Percentiles rank a stretch among this genome's conserved stretches.
Conservation (phyloP, 2,329 filamentous ascomycete species). For the Onygenales sp. region DNA sequence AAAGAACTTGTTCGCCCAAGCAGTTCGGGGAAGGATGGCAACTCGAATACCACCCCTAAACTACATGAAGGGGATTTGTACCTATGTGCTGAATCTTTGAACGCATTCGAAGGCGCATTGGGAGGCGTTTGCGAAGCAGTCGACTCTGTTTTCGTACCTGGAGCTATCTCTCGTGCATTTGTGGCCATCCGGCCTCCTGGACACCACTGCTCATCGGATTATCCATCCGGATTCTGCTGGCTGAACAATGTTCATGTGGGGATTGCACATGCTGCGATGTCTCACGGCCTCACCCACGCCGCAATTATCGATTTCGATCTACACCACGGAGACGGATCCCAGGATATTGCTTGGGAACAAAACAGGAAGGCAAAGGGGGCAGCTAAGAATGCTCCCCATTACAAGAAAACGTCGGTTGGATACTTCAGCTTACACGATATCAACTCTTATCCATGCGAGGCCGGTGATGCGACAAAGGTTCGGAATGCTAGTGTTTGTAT, state of each 20-base stretch:
- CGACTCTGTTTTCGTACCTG: constrained; percentile 64
- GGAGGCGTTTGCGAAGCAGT: constrained; percentile 91
- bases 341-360: constrained; percentile 84
- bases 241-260: constrained; percentile 97
- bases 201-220: constrained; percentile 84
- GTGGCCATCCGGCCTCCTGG: constrained; percentile 88
- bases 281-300: constrained; percentile 81
- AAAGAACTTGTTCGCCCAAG: constrained; percentile 65
- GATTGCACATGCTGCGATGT: constrained; percentile 78
- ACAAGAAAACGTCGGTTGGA: constrained; percentile 80
- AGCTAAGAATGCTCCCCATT: constrained; percentile 60
- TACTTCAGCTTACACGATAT: constrained; percentile 98
- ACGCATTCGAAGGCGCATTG: constrained; percentile 81
- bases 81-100: constrained; percentile 72
- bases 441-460: constrained; percentile 95
- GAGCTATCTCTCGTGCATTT: constrained; percentile 67
- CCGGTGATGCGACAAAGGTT: constrained; percentile 86
- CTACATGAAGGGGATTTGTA: constrained; percentile 89
- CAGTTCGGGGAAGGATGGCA: constrained; percentile 27
- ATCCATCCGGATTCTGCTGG: constrained; percentile 96
- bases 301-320: constrained; percentile 90
- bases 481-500: constrained; percentile 90
- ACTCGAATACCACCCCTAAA: constrained; percentile 36
- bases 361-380: constrained; percentile 60
- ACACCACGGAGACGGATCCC: constrained; percentile 91